Percentiles rank a stretch among this genome's conserved stretches.
Evolutionary conservation across 2,329 filamentous ascomycete species (phyloP).

Genomic region (Penicillium rolfsii): DNA sequence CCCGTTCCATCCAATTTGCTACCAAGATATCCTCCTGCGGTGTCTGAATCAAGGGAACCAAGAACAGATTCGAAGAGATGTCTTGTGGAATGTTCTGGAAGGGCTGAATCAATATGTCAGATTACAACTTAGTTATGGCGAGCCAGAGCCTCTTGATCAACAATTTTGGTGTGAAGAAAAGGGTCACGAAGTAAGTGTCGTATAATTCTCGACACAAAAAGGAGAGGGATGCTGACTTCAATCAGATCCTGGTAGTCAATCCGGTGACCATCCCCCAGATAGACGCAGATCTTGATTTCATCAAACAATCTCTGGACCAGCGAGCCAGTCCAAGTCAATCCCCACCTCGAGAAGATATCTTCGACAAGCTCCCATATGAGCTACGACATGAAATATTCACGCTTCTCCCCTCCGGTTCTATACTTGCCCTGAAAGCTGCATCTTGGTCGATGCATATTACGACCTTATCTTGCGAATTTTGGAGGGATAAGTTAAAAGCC

Average conservation of each 20-base stretch:
- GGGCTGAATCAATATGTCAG: background rate
- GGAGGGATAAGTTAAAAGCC: background rate
- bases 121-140: background rate
- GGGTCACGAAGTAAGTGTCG: background rate
- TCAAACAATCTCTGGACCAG: background rate
- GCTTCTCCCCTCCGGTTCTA: background rate
- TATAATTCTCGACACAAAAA: background rate
- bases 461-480: background rate
- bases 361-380: background rate
- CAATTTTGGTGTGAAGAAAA: background rate
- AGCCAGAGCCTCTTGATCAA: background rate
- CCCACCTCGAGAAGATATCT: background rate
- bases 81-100: background rate
- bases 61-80: background rate
- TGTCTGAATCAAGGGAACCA: background rate
- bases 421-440: background rate
- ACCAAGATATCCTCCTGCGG: background rate
- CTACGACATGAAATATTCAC: background rate
- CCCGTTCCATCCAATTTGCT: background rate
- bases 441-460: background rate
- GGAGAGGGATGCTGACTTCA: background rate
- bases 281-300: background rate
- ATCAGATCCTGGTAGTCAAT: background rate
- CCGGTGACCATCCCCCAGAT: background rate
- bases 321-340: background rate